Evolutionary conservation across 495 filamentous ascomycete species (phyloP).

Genomic region (Aspergillus steynii): DNA sequence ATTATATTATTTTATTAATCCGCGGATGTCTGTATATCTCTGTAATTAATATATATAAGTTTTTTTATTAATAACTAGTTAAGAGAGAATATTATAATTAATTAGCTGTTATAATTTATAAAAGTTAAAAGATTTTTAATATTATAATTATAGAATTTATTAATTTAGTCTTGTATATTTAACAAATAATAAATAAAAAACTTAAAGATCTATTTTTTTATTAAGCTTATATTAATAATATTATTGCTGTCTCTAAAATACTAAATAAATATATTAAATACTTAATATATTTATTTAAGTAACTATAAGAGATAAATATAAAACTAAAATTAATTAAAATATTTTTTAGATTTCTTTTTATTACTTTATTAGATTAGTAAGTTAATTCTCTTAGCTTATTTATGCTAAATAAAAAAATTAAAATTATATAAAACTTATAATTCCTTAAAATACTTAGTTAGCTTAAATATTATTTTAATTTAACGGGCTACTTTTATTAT

Average conservation of each 20-base stretch:
- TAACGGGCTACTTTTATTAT: slow-evolving; percentile 2
- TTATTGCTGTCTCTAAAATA: not conserved
- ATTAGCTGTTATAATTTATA: not conserved
- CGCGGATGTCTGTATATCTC: not conserved
- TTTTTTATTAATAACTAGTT: slow-evolving; percentile 4
- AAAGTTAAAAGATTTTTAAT: not conserved
- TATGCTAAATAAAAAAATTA: not conserved
- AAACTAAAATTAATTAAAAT: slow-evolving; percentile 1
- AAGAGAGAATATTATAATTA: not conserved
- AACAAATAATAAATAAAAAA: slow-evolving; percentile 1
- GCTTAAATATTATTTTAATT: slow-evolving; percentile 1
- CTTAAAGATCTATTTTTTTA: not conserved
- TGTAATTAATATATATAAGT: not conserved
- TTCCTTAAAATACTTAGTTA: not conserved
- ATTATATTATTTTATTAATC: not conserved
- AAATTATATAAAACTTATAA: not conserved
- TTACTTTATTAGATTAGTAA: not conserved
- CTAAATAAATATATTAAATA: not conserved
- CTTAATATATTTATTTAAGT: not conserved
- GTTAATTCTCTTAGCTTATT: not conserved
- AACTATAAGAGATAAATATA: not conserved
- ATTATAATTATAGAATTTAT: slow-evolving; percentile 7
- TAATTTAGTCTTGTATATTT: slow-evolving; percentile 4
- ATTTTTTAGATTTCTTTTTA: not conserved
- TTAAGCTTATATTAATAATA: slow-evolving; percentile 10